Evolutionary conservation across 208 protist genomes (phyloP).

Genomic region (Acanthamoeba lenticulata): DNA sequence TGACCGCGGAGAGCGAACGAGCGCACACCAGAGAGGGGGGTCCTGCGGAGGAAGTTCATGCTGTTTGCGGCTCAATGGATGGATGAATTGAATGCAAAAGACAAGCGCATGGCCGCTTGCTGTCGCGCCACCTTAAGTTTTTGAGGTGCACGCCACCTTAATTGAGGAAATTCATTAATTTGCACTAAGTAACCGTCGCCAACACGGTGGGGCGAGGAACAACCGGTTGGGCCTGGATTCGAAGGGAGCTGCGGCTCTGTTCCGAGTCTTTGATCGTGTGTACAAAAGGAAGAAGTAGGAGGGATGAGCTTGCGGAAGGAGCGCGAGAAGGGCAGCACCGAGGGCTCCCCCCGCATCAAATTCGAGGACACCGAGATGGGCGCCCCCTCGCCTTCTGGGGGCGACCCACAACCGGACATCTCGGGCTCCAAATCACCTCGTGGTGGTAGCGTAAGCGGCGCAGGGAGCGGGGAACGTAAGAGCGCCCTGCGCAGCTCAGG

Average conservation of each 20-base stretch:
- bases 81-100: neutral
- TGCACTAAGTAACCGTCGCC: neutral
- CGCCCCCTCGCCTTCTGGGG: neutral
- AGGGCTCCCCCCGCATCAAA: neutral
- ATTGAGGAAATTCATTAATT: neutral
- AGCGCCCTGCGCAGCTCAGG: neutral
- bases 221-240: neutral
- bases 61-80: neutral
- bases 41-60: conserved; percentile 66
- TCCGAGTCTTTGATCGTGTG: neutral
- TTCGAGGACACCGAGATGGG: neutral
- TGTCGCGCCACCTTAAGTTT: neutral
- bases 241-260: neutral
- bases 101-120: neutral
- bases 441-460: neutral
- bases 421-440: neutral
- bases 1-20: conserved; percentile 45
- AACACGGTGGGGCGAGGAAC: neutral
- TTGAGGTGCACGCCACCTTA: neutral
- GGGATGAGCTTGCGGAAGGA: neutral
- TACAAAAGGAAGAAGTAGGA: too few relatives aligned
- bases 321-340: neutral
- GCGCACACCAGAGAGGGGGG: conserved; percentile 45
- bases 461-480: too few relatives aligned
- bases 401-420: neutral